Base-by-base conservation (phyloP, 1,284 basidiomycete genomes). In the Porogramme epimiltina region DNA sequence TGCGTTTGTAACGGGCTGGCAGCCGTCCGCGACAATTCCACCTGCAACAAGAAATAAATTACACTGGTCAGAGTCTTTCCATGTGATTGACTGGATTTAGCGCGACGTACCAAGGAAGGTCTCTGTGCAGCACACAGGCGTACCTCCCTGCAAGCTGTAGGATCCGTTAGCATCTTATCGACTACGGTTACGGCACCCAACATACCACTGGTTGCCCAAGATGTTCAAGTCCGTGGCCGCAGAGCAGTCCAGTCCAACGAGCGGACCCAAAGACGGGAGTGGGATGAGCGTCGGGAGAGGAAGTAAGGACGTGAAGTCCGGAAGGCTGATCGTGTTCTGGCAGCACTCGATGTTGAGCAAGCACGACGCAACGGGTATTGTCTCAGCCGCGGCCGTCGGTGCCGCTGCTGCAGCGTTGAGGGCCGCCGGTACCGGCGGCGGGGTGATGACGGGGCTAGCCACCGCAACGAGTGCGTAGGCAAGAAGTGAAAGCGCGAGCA, bases 381-480 rank as follows among this genome's bases (percentile, higher is more conserved):
- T 90, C 8, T 76, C 73, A 42, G 87, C 76, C 16, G 70, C 74
- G 18, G 71, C 84, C 28, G 81, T 86, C 11, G 72, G 90, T 3
- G 19, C 25, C 28, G 22, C 26, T 22, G 44, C 45, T 4, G 16
- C 44, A 6, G 42, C 18, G n/a, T n/a, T n/a, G n/a, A n/a, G n/a
- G n/a, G n/a, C n/a, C n/a, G n/a, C n/a, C n/a, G n/a, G n/a, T 19
- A 36, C 45, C 8, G 52, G 56, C 5, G 56, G 13, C 0, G 50
- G 41, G n/a, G 52, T 54, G 41, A 52, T 41, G 31, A 57, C 4
- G 8, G 56, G 52, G 34, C 40, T 51, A n/a, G 50, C 56, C 31
- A 25, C 40, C 15, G n/a, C 31, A 3, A 25, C n/a, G 28, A 45
- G 22, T 24, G 48, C 28, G 19, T 41, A 38, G 40, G 47, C 31